Evolutionary conservation across 805 yeast species (phyloP), one percentile per base, ranked within the genome.

Genomic region (Zygotorulaspora danielsina): DNA sequence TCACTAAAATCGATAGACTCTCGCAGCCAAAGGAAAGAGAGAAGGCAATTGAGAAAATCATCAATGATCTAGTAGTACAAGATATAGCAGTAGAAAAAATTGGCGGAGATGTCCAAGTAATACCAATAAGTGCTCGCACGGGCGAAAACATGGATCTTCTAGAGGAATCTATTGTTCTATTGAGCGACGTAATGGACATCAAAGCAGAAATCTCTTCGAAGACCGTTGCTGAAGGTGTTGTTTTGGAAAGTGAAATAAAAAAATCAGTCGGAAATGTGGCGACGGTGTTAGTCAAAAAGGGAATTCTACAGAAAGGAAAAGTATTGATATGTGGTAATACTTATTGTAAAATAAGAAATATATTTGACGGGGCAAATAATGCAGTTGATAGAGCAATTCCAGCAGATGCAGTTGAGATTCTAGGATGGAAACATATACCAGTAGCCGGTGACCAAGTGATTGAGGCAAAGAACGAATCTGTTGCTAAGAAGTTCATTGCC

Each of bases 401-500:
- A 0, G 81, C 96, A 0, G 80, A 84, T 6, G 96, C 97, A 0
- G 94, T 86, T 1, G 95, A 87, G 53, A 71, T 93, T 6, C 73
- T 85, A 58, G 98, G 98, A 1, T 93, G 98, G 98, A 88, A 84
- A 57, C 89, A 79, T 24, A 65, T 89, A 25, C 97, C 97, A 0
- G 84, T 77, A 37, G 93, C 95, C 8, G 98, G 98, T 7, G 96
- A 87, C 46, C 76, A 76, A 47, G 78, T 85, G 1, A 57, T 90
- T 4, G 82, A 87, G 57, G 94, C 93, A 9, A 75, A 75, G 45
- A 76, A 65, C 52, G 97, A 89, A 57, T 68, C 76, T 10, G 61
- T 70, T 24, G 96, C 95, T 6, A 87, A 86, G 53, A 76, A 78
- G 48, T 95, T 83, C 5, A 71, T 79, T 4, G 71, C 72, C 6